phyloP scores from a whole-genome alignment of 2,329 filamentous ascomycete genomes.

The Xylariaceae sp. region DNA sequence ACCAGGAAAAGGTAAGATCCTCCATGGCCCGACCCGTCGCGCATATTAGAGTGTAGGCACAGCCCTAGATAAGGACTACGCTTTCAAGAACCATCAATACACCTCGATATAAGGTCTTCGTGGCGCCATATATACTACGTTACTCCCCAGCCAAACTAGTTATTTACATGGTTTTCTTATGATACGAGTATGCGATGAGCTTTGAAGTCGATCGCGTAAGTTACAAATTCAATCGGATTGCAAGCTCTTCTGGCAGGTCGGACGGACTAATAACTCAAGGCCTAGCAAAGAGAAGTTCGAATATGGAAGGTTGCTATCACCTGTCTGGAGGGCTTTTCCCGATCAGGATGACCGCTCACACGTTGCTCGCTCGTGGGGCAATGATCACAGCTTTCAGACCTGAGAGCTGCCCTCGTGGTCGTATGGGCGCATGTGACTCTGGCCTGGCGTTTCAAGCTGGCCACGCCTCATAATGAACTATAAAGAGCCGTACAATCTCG shows the following conservation, averaged over 20 bases:
- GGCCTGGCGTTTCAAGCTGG: not conserved
- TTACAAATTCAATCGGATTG: not conserved
- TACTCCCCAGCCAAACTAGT: too few relatives aligned
- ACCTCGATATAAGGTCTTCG: too few relatives aligned
- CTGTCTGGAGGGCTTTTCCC: constrained; percentile 2
- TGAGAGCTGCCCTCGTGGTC: not conserved
- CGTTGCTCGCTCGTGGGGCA: constrained; percentile 14
- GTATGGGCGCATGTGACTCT: constrained; percentile 5
- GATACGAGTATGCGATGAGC: too few relatives aligned
- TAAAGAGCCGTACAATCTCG: not conserved
- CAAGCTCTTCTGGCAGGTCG: not conserved
- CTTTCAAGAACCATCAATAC: too few relatives aligned
- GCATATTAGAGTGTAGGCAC: not conserved
- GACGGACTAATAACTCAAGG: not conserved
- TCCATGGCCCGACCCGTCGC: not conserved
- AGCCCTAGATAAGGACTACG: not conserved
- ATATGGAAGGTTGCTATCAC: constrained; percentile 15
- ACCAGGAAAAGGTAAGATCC: not conserved
- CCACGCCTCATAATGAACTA: not conserved
- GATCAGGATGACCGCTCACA: constrained; percentile 9
- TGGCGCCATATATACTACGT: too few relatives aligned
- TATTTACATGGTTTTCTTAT: too few relatives aligned
- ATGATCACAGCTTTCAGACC: not conserved
- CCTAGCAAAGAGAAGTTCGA: constrained; percentile 1
- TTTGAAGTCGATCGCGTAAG: too few relatives aligned